phyloP scores from a whole-genome alignment of 352 stramenopile species.

The Phytophthora foliorum region DNA sequence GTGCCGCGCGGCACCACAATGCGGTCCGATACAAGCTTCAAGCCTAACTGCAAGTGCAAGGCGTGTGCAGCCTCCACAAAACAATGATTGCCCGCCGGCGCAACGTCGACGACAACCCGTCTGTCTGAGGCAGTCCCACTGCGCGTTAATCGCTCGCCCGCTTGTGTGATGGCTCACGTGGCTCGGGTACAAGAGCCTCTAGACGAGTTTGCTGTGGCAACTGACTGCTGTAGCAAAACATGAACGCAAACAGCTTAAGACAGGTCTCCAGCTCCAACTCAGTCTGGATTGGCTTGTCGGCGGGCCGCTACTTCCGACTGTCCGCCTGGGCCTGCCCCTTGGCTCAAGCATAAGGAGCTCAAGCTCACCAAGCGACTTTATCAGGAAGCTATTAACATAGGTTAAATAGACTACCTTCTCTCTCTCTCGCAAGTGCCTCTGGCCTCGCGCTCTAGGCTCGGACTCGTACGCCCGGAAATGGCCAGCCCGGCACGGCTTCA shows the following conservation, averaged over 20 bases:
- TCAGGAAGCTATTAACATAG: no score
- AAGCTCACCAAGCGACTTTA: no score
- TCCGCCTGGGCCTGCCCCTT: no score
- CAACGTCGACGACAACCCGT: constrained; percentile 9
- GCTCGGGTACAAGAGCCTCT: no score
- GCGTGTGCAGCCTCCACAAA: constrained; percentile 10
- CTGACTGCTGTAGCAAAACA: no score
- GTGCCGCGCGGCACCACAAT: constrained; percentile 8
- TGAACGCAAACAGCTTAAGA: no score
- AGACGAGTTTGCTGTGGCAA: no score
- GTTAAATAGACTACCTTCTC: no score
- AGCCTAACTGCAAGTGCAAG: constrained; percentile 19
- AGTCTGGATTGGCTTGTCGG: no score
- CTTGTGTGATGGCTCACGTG: constrained; percentile 1
- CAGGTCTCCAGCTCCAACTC: no score
- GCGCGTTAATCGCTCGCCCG: constrained; percentile 23
- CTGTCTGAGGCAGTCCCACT: constrained; percentile 17
- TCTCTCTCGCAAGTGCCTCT: not conserved
- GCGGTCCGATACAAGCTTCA: constrained; percentile 9
- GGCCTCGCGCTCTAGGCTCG: not conserved
- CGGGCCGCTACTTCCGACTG: no score
- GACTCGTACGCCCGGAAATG: constrained; percentile 4
- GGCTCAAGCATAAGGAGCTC: no score
- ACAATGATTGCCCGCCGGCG: constrained; percentile 19
- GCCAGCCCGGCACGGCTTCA: constrained; percentile 9